These are phyloP conservation scores for Corinectria fuckeliana DNA, from an alignment of 2,329 filamentous ascomycete species.

Conservation along the genomic window DNA sequence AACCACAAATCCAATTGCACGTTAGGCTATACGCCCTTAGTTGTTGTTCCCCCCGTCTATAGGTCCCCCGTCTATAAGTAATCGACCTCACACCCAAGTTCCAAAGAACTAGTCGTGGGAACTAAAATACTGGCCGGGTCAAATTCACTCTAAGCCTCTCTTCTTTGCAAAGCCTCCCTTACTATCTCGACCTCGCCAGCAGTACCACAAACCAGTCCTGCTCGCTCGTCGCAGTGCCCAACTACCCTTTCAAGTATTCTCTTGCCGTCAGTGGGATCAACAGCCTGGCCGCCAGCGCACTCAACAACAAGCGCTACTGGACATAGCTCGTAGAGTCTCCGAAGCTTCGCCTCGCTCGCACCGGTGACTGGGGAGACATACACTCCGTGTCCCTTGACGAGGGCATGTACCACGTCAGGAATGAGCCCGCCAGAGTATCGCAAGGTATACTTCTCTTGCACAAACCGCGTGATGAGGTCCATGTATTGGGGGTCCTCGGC, in stretches of 20 bases:
- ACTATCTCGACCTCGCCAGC: conserved; percentile 54
- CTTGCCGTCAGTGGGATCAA: conserved; percentile 54
- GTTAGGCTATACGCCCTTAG: too few relatives aligned
- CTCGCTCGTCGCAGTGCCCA: conserved; percentile 55
- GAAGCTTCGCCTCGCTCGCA: conserved; percentile 61
- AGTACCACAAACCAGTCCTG: conserved; percentile 58
- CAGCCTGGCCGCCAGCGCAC: conserved; percentile 62
- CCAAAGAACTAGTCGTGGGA: too few relatives aligned
- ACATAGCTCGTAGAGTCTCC: conserved; percentile 64
- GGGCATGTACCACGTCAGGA: conserved; percentile 64
- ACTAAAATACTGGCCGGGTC: background rate
- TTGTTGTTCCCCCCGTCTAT: too few relatives aligned
- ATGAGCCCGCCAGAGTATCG: conserved; percentile 67
- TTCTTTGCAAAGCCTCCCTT: conserved; percentile 23
- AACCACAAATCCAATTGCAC: too few relatives aligned
- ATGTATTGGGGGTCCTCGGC: conserved; percentile 58
- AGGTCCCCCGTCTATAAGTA: too few relatives aligned
- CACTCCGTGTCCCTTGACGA: conserved; percentile 67
- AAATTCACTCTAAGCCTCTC: background rate
- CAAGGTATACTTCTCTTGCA: conserved; percentile 62
- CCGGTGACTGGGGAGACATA: conserved; percentile 64
- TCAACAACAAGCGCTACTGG: conserved; percentile 67
- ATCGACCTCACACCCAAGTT: too few relatives aligned
- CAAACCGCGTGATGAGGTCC: conserved; percentile 55
- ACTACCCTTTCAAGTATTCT: conserved; percentile 50